Evolutionary conservation across 768 basidiomycete genomes (phyloP), one percentile per base, ranked within the genome.

Genomic region (Pleurotus djamor): DNA sequence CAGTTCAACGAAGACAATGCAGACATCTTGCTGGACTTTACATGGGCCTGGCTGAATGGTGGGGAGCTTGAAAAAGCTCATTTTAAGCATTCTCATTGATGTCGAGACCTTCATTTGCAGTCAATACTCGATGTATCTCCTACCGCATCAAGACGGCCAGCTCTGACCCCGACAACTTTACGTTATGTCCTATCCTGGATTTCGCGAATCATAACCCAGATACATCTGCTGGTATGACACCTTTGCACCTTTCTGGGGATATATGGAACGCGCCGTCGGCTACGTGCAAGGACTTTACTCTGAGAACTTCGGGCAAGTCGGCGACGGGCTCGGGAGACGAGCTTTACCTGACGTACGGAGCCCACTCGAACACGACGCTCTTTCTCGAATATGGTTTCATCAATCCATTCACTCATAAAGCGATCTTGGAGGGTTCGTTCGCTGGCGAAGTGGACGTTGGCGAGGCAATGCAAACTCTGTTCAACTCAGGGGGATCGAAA

Each of bases 1-100:
- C 44, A 35, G n/a, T 48, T 55, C 21, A 2, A 10, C 21, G 49
- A 50, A 32, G 28, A 13, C 10, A 33, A 44, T 10, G 54, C 37
- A 4, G 28, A 32, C 5, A 44, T 48, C 14, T 37, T 36, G 9
- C 48, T 56, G 37, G 81, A 87, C 64, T 92, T 85, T 63, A 69
- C 92, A 3, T 97, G 96, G 94, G 94, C 84, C 1, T 98, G 96
- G 95, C 79, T 98, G 8, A 96, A 88, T 67, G 93, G 95, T 91
- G 64, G 60, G 79, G 68, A 47, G 13, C 43, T 8, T 57, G 41
- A 28, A 28, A 28, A 28, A 13, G 21, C 32, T 5, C 44, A 37
- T 35, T 4, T 43, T 17, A 8, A 33, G 7, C 45, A n/a, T 59
- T 28, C 28, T 37, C 33, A 44, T 57, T 35, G 47, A 56, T 10